These are phyloP conservation scores for Glaciozyma martinii DNA, from an alignment of 768 basidiomycete genomes.

Conservation along the genomic window DNA sequence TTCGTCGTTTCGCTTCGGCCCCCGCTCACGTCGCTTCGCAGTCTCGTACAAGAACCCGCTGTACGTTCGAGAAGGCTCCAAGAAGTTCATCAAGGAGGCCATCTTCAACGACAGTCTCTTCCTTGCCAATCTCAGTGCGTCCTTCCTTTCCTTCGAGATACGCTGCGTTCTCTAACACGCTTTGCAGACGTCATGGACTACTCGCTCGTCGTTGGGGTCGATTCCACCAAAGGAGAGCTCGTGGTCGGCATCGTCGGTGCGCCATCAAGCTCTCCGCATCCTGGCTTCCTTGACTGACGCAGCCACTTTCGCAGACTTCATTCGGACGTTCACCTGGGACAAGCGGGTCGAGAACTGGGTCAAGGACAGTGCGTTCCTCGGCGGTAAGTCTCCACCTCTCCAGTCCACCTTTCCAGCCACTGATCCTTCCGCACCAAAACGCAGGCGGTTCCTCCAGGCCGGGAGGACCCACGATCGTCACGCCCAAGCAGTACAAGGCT, in stretches of 20 bases:
- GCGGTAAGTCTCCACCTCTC: conserved; percentile 50
- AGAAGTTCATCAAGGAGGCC: conserved; percentile 80
- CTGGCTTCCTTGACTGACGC: background rate
- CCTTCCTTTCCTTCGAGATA: background rate
- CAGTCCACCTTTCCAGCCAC: background rate
- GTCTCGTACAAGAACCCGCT: conserved; percentile 80
- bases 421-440: background rate
- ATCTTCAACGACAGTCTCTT: conserved; percentile 94
- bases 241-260: conserved; percentile 91
- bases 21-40: conserved; percentile 36
- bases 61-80: conserved; percentile 92
- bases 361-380: conserved; percentile 86
- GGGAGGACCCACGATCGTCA: conserved; percentile 93
- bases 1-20: background rate
- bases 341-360: conserved; percentile 98
- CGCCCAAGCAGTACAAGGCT: conserved; percentile 78
- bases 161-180: background rate
- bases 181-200: conserved; percentile 57
- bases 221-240: conserved; percentile 75
- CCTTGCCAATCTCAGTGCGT: conserved; percentile 68
- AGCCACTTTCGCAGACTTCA: conserved; percentile 62
- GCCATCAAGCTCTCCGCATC: conserved; percentile 40
- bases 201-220: conserved; percentile 91
- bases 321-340: conserved; percentile 95
- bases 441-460: conserved; percentile 17